These are phyloP conservation scores for Fusarium sp. DNA, from an alignment of 2,329 filamentous ascomycete genomes.

Conservation along the genomic window DNA sequence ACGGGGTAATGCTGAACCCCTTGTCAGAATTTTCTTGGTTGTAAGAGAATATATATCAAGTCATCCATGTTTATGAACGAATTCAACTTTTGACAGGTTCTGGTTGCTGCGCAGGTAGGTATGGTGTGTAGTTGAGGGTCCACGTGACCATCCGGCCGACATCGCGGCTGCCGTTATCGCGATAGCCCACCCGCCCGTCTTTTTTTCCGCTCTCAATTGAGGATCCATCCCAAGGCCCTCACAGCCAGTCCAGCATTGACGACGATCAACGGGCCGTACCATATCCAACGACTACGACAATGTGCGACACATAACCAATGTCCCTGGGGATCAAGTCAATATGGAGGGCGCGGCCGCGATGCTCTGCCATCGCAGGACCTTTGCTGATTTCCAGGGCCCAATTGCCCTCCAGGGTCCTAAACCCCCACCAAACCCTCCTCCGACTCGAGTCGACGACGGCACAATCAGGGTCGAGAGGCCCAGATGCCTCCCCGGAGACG, in stretches of 20 bases:
- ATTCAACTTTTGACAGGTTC: neutral
- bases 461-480: neutral
- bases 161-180: slow-evolving; percentile 27
- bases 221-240: slow-evolving; percentile 10
- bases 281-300: slow-evolving; percentile 39
- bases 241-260: slow-evolving; percentile 6
- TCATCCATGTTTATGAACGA: neutral
- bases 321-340: slow-evolving; percentile 58
- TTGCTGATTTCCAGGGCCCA: slow-evolving; percentile 35
- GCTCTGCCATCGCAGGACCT: slow-evolving; percentile 42
- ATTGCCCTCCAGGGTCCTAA: slow-evolving; percentile 32
- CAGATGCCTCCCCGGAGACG: slow-evolving; percentile 4
- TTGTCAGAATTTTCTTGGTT: neutral
- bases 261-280: slow-evolving; percentile 18
- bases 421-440: slow-evolving; percentile 11
- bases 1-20: neutral
- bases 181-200: slow-evolving; percentile 35
- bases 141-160: slow-evolving; percentile 32
- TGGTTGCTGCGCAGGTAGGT: neutral
- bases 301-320: slow-evolving; percentile 59
- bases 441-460: slow-evolving; percentile 39
- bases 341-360: slow-evolving; percentile 56
- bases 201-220: slow-evolving; percentile 32
- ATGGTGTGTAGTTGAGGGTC: neutral
- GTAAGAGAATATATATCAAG: neutral